Percentiles rank a stretch among this genome's conserved stretches.
Conservation (phyloP, 148 eudicot genomes). For the Diospyros kaki region DNA sequence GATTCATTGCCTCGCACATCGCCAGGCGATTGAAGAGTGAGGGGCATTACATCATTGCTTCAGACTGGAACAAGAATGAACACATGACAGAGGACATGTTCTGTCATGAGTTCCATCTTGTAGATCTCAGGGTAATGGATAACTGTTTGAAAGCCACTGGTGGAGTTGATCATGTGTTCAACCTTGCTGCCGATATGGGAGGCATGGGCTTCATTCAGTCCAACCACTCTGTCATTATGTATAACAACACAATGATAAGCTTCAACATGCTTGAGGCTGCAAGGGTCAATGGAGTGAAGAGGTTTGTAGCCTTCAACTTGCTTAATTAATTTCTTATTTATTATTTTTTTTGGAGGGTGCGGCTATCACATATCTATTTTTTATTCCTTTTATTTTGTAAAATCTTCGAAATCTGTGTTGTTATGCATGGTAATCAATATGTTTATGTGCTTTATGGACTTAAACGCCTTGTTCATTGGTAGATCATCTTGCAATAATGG, state of each 20-base stretch:
- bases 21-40: constrained; percentile 22
- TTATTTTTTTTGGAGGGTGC: not conserved
- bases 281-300: constrained; percentile 24
- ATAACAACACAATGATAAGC: constrained; percentile 27
- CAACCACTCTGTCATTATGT: constrained; percentile 23
- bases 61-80: constrained; percentile 26
- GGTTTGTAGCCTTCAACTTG: constrained; percentile 4
- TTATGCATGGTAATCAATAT: no score
- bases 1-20: constrained; percentile 23
- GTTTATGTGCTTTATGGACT: no score
- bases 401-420: no score
- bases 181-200: constrained; percentile 30
- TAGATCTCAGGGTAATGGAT: constrained; percentile 24
- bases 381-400: no score
- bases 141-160: constrained; percentile 21
- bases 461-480: not conserved
- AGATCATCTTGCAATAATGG: not conserved
- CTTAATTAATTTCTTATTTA: not conserved
- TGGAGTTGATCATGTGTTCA: constrained; percentile 26
- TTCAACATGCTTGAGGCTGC: constrained; percentile 27
- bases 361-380: no score
- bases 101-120: constrained; percentile 25
- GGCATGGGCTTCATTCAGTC: constrained; percentile 30
- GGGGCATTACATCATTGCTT: constrained; percentile 25
- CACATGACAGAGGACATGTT: constrained; percentile 27